A percentile compares a stretch with the other conserved stretches of the same genome.
Evolutionary conservation across 192 early-diverging fungal species (phyloP).

Genomic region (Linderina pennispora): DNA sequence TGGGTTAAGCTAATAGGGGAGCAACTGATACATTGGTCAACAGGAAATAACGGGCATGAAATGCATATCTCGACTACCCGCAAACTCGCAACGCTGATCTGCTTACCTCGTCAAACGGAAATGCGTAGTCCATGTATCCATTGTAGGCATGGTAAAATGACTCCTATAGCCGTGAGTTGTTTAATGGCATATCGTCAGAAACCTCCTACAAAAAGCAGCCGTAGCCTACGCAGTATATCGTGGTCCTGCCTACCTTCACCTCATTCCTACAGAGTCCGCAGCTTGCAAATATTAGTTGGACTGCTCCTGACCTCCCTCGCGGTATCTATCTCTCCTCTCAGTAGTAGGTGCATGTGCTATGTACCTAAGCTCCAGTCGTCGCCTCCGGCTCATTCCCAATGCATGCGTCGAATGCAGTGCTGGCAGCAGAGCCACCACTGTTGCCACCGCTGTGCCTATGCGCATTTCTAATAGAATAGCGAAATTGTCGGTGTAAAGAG

Average conservation of each 20-base stretch:
- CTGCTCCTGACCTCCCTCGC: no score
- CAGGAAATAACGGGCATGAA: no score
- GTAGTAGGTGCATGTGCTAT: background rate
- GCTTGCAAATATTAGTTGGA: no score
- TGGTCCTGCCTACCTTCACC: slow-evolving; percentile 6
- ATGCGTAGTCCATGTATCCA: slow-evolving; percentile 77
- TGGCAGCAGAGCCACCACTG: slow-evolving; percentile 2
- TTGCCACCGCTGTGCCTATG: background rate
- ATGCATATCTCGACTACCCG: no score
- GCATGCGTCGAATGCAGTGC: slow-evolving; percentile 7
- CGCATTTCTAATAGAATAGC: no score
- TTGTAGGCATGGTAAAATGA: slow-evolving; percentile 74
- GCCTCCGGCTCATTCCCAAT: slow-evolving; percentile 24
- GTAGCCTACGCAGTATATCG: background rate
- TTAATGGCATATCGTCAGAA: background rate
- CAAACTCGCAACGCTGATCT: no score
- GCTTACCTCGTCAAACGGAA: slow-evolving; percentile 74
- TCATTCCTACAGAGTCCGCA: slow-evolving; percentile 4
- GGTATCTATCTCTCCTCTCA: no score
- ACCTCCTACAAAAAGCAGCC: no score
- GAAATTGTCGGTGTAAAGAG: no score
- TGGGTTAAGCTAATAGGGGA: slow-evolving; percentile 77
- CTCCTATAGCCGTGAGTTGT: slow-evolving; percentile 6
- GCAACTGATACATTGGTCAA: no score
- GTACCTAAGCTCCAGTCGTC: slow-evolving; percentile 27